Evolutionary conservation across 306 rosid genomes (phyloP).

Genomic region (cucumber (Cucumis sativus)): DNA sequence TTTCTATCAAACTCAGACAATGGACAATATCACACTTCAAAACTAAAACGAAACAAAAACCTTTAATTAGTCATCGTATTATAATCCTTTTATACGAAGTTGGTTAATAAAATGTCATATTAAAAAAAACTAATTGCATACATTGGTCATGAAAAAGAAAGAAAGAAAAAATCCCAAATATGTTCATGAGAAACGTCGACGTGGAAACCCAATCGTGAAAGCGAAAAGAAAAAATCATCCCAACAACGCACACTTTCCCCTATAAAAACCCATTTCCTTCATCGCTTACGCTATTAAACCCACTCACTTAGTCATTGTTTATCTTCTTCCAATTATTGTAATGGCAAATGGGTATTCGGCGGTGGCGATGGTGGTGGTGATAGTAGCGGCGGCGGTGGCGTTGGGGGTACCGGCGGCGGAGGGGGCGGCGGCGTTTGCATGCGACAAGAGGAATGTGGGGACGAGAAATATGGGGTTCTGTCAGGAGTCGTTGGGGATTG

Average conservation of each 20-base stretch:
- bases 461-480: constrained; percentile 55
- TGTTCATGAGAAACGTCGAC: background rate
- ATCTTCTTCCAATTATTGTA: background rate
- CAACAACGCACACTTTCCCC: background rate
- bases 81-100: background rate
- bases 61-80: background rate
- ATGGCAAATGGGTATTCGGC: background rate
- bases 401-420: background rate
- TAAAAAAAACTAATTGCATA: too few relatives aligned
- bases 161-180: background rate
- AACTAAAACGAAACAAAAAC: too few relatives aligned
- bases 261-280: background rate
- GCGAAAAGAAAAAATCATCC: background rate
- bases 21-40: too few relatives aligned
- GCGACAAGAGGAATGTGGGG: constrained; percentile 48
- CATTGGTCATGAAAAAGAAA: too few relatives aligned
- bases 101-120: background rate
- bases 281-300: background rate
- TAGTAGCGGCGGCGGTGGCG: background rate
- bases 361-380: background rate
- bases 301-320: background rate
- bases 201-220: background rate
- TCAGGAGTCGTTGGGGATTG: constrained; percentile 18
- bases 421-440: constrained; percentile 42
- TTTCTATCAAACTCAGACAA: too few relatives aligned